A percentile compares a stretch with the other conserved stretches of the same genome.
Conservation (phyloP, 495 filamentous ascomycete genomes). For the Podospora australis region DNA sequence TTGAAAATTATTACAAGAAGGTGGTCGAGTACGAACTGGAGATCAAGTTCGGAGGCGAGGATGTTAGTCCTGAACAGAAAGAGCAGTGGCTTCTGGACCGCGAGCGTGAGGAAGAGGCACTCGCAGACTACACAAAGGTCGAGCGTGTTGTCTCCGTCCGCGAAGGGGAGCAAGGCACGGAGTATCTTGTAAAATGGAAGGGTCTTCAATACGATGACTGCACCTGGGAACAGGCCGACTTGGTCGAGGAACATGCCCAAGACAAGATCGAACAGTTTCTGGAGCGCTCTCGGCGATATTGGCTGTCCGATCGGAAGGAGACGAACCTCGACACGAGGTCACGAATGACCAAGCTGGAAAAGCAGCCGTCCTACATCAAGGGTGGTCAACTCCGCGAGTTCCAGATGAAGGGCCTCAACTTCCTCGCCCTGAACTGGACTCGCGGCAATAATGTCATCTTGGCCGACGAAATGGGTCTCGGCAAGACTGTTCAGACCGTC, state of each 20-base stretch:
- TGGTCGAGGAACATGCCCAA: constrained; percentile 72
- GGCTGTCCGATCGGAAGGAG: constrained; percentile 68
- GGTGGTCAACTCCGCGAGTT: constrained; percentile 86
- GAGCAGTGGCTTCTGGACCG: constrained; percentile 89
- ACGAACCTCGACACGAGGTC: constrained; percentile 65
- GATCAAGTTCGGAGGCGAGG: constrained; percentile 58
- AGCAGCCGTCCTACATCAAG: constrained; percentile 79
- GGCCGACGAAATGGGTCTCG: constrained; percentile 97
- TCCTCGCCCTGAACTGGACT: constrained; percentile 91
- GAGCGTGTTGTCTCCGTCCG: constrained; percentile 84
- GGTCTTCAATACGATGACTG: constrained; percentile 82
- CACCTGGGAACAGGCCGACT: constrained; percentile 82
- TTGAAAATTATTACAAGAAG: constrained; percentile 92
- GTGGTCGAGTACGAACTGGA: constrained; percentile 67
- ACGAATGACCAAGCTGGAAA: constrained; percentile 62
- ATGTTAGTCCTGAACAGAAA: constrained; percentile 73
- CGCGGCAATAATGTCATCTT: constrained; percentile 88
- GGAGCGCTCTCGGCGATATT: constrained; percentile 67
- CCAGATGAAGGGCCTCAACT: constrained; percentile 89
- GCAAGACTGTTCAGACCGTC: constrained; percentile 97
- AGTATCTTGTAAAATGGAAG: constrained; percentile 93
- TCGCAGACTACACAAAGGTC: constrained; percentile 79
- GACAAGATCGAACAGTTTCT: constrained; percentile 85
- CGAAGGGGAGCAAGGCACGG: constrained; percentile 64
- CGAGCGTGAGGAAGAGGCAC: constrained; percentile 74